phyloP scores from a whole-genome alignment of 495 filamentous ascomycete species.

The Venustampulla echinocandica region DNA sequence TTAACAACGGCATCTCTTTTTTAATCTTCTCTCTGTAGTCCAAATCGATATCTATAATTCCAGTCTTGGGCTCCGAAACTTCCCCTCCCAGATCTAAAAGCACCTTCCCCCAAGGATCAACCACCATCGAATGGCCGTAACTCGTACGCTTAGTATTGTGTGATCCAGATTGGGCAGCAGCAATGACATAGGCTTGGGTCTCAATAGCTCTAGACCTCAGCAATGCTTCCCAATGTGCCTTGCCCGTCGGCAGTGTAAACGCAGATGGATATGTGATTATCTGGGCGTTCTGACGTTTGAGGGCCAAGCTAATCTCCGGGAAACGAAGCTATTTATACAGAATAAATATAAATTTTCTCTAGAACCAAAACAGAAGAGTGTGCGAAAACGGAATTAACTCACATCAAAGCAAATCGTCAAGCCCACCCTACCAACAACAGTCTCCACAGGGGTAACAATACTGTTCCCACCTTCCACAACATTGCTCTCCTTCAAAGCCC shows the following conservation, averaged over 20 bases:
- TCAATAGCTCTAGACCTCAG: constrained; percentile 81
- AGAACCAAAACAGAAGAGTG: no score
- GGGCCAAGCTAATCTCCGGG: constrained; percentile 61
- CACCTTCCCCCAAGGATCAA: constrained; percentile 82
- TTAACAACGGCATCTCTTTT: constrained; percentile 54
- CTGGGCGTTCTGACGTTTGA: constrained; percentile 57
- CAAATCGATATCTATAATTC: constrained; percentile 38
- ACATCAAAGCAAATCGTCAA: constrained; percentile 85
- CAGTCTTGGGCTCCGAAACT: constrained; percentile 36
- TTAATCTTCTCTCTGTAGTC: constrained; percentile 39
- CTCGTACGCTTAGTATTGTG: constrained; percentile 75
- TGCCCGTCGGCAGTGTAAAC: constrained; percentile 81
- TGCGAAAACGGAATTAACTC: constrained; percentile 15
- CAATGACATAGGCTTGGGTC: constrained; percentile 78
- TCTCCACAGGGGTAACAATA: constrained; percentile 62
- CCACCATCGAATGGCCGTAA: constrained; percentile 83
- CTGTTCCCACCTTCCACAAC: constrained; percentile 51
- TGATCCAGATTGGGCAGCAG: constrained; percentile 71
- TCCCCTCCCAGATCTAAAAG: constrained; percentile 52
- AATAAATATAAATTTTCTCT: not conserved
- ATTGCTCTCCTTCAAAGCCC: constrained; percentile 58
- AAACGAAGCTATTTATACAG: constrained; percentile 52
- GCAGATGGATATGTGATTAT: constrained; percentile 83
- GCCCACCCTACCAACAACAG: constrained; percentile 64
- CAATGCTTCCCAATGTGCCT: constrained; percentile 75